Conservation (phyloP, 441 rosid genomes). For the Euphorbia celastroides region DNA sequence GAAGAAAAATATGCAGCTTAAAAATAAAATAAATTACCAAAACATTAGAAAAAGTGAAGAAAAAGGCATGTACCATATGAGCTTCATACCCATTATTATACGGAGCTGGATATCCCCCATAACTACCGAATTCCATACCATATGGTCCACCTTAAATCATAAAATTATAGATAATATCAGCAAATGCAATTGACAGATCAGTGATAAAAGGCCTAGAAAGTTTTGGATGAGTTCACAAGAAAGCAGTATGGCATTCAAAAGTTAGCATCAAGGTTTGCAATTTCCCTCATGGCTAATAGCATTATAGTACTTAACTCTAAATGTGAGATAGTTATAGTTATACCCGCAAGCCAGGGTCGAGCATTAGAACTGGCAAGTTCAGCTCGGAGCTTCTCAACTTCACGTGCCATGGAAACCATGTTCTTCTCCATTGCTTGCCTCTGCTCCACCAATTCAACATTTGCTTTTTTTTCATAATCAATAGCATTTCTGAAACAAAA, state of each 20-base stretch:
- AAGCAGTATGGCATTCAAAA: neutral
- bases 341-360: conserved; percentile 78
- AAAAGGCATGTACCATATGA: conserved; percentile 51
- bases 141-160: conserved; percentile 74
- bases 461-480: conserved; percentile 93
- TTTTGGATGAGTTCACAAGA: neutral
- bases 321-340: conserved; percentile 14
- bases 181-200: too few species aligned
- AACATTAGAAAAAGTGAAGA: conserved; percentile 13
- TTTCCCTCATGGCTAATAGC: too few species aligned
- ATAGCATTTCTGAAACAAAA: conserved; percentile 62
- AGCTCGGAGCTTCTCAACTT: conserved; percentile 94
- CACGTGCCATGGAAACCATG: conserved; percentile 96
- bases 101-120: conserved; percentile 52
- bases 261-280: neutral
- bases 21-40: conserved; percentile 7
- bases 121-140: conserved; percentile 52
- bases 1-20: neutral
- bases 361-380: conserved; percentile 60
- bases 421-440: conserved; percentile 92
- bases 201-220: neutral
- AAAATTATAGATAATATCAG: conserved; percentile 21
- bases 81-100: conserved; percentile 61
- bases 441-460: conserved; percentile 86
- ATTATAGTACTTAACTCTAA: neutral